phyloP scores from a whole-genome alignment of 129 eudicot species.

The Pulicaria dysenterica region DNA sequence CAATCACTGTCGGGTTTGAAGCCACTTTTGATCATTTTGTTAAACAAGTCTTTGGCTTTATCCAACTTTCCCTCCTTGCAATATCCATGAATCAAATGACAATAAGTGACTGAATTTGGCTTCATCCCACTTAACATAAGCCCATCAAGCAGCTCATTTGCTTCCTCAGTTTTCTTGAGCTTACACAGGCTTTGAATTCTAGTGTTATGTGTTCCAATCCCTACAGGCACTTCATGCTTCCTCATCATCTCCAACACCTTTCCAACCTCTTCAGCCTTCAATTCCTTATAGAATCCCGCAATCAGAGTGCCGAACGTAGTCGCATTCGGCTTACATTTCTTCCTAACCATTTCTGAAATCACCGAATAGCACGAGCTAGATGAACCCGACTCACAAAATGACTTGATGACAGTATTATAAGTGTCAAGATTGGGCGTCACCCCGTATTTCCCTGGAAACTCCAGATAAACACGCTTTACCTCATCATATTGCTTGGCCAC shows the following conservation, averaged over 20 bases:
- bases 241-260: slow-evolving; percentile 11
- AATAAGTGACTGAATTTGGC: slow-evolving; percentile 38
- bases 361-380: background rate
- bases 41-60: slow-evolving; percentile 52
- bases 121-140: slow-evolving; percentile 18
- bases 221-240: slow-evolving; percentile 1
- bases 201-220: slow-evolving; percentile 35
- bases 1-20: slow-evolving; percentile 51
- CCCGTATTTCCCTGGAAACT: background rate
- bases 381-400: slow-evolving; percentile 3
- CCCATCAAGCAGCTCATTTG: slow-evolving; percentile 43
- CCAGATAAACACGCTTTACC: slow-evolving; percentile 14
- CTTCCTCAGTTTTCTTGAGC: slow-evolving; percentile 70
- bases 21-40: slow-evolving; percentile 45
- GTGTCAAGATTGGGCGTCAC: background rate
- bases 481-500: slow-evolving; percentile 37
- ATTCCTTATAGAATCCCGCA: slow-evolving; percentile 64
- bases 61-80: slow-evolving; percentile 61
- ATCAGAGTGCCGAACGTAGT: slow-evolving; percentile 51
- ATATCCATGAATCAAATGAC: slow-evolving; percentile 67
- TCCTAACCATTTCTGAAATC: slow-evolving; percentile 64
- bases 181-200: slow-evolving; percentile 73
- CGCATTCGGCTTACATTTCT: slow-evolving; percentile 48
- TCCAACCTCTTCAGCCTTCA: slow-evolving; percentile 32
- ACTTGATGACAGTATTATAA: slow-evolving; percentile 13